Conservation (phyloP, 495 filamentous ascomycete genomes). For the Entonaema liquescens region DNA sequence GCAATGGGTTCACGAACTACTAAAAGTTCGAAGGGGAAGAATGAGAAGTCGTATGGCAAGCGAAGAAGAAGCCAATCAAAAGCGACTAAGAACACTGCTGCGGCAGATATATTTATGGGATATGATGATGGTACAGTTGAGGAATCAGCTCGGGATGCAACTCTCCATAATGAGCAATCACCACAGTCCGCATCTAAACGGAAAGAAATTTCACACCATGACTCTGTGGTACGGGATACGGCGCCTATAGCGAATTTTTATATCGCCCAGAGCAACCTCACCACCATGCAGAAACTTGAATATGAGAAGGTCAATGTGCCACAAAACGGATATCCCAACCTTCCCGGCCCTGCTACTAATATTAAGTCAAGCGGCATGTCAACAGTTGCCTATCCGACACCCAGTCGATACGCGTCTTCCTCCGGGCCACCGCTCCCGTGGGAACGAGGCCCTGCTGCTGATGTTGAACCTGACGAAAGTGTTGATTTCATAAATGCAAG, state of each 20-base stretch:
- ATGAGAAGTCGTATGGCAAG: conserved; percentile 32
- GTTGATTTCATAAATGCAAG: conserved; percentile 33
- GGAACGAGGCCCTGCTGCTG: conserved; percentile 26
- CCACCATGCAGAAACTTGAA: conserved; percentile 46
- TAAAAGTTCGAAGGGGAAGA: conserved; percentile 20
- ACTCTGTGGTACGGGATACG: conserved; percentile 15
- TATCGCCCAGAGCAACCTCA: conserved; percentile 43
- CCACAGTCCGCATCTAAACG: conserved; percentile 15
- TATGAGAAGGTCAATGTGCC: conserved; percentile 40
- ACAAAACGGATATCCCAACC: conserved; percentile 22
- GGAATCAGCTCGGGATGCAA: conserved; percentile 3
- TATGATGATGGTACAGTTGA: conserved; percentile 3
- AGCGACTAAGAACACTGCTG: conserved; percentile 5
- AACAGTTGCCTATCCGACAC: conserved; percentile 44
- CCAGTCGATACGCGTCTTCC: conserved; percentile 41
- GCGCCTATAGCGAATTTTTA: conserved; percentile 34
- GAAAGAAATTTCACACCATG: conserved; percentile 26
- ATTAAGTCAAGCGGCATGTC: conserved; percentile 43
- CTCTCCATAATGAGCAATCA: conserved; percentile 8
- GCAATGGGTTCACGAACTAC: background rate
- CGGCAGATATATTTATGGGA: conserved; percentile 23
- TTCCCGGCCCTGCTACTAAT: conserved; percentile 26
- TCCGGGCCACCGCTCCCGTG: conserved; percentile 40
- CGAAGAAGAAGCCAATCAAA: conserved; percentile 24
- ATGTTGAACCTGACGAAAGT: conserved; percentile 17